Evolutionary conservation across 2,329 filamentous ascomycete species (phyloP), one percentile per base, ranked within the genome.

Genomic region (Ophiostoma sp.): DNA sequence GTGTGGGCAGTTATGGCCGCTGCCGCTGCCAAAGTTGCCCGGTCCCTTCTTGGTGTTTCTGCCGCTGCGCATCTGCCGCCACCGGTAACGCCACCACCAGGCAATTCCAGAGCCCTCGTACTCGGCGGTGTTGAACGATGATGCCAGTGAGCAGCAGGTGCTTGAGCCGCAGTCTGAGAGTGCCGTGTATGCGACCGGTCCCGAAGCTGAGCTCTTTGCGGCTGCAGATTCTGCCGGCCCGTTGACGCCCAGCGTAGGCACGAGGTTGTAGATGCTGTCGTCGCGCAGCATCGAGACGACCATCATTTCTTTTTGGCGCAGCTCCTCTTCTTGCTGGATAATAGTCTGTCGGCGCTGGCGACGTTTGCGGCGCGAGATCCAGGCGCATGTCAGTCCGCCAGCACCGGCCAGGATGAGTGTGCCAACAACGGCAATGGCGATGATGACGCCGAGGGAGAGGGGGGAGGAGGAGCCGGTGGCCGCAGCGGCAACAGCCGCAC

Each of bases 341-440:
- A 36, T 65, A 10, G 1, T 27, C 20, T 36, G 67, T 17, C 67
- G 39, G 7, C 44, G 72, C 23, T 31, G 64, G 4, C 36, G 71
- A 4, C 72, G 72, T 4, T 64, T 48, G 13, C 68, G 71, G 13
- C 67, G 77, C 10, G 78, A 78, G 2, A 79, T 72, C 76, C 80
- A 81, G 6, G 82, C 74, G 65, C 84, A 79, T 33, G 84, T 71
- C 35, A 83, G 76, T 0, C 81, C 82, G 7, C 85, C 71, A 8
- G 74, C 76, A 1, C 79, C 76, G 74, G 84, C 83, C 17, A 86
- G 71, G 7, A 84, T 69, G 1, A 83, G 74, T 20, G 82, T 81
- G n/a, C 83, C 83, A 41, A 80, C 80, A 35, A 87, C 73, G 15
- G 81, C 81, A 69, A 86, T 82, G 69, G 79, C 79, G 44, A 85